These are phyloP conservation scores for Kodamaea leandrae DNA, from an alignment of 805 yeast species.

Conservation along the genomic window DNA sequence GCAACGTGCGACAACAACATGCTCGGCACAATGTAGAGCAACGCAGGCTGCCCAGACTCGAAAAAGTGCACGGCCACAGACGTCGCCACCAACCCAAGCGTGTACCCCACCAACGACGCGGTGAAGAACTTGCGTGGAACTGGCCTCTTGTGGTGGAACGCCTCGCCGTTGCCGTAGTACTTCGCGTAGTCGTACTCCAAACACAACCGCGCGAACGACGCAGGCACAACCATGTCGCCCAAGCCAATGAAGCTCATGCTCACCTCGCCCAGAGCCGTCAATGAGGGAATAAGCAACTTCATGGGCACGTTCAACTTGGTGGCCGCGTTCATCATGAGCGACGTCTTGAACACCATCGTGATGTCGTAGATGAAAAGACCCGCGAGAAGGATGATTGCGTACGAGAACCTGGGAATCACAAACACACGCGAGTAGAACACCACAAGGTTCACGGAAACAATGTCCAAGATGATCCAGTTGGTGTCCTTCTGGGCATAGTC, in stretches of 20 bases:
- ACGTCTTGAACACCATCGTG: constrained; percentile 63
- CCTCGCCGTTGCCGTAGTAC: constrained; percentile 16
- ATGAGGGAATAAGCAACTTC: constrained; percentile 45
- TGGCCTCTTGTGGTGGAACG: constrained; percentile 38
- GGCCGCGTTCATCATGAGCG: constrained; percentile 64
- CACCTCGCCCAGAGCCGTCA: constrained; percentile 4
- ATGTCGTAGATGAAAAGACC: constrained; percentile 61
- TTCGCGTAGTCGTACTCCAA: constrained; percentile 51
- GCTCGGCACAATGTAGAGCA: constrained; percentile 60
- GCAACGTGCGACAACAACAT: constrained; percentile 28
- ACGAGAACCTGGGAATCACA: constrained; percentile 43
- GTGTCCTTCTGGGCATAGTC: constrained; percentile 9
- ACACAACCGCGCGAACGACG: constrained; percentile 50
- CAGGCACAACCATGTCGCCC: constrained; percentile 68
- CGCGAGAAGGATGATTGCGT: constrained; percentile 44
- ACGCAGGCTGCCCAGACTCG: constrained; percentile 62
- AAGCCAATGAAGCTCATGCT: constrained; percentile 50
- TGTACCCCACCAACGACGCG: constrained; percentile 46
- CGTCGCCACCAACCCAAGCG: constrained; percentile 45
- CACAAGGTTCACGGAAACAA: constrained; percentile 42
- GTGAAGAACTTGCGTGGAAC: constrained; percentile 47
- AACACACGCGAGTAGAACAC: constrained; percentile 40
- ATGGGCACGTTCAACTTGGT: constrained; percentile 52
- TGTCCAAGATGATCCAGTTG: constrained; percentile 49
- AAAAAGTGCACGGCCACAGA: constrained; percentile 36